phyloP scores from a whole-genome alignment of 2,329 filamentous ascomycete genomes.

The Nemania sp. region DNA sequence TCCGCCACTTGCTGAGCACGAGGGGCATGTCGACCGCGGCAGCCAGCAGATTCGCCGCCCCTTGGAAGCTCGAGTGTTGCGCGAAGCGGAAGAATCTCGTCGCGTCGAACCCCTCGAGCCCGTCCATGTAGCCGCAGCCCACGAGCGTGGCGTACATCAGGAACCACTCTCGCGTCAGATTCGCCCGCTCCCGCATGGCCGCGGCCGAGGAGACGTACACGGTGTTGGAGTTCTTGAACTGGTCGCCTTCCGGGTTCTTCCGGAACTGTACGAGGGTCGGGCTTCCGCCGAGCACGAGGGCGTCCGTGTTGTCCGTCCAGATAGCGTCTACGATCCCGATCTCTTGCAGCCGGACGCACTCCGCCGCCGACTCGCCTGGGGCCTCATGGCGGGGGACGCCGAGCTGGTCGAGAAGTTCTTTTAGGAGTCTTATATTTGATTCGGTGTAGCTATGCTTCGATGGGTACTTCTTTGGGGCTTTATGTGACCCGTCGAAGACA shows the following conservation, averaged over 20 bases:
- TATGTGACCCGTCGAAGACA: conserved; percentile 57
- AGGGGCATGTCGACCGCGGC: conserved; percentile 18
- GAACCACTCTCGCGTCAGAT: conserved; percentile 28
- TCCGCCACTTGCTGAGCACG: conserved; percentile 30
- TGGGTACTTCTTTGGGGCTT: conserved; percentile 34
- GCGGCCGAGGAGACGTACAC: conserved; percentile 21
- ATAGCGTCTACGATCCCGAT: conserved; percentile 53
- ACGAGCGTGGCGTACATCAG: conserved; percentile 34
- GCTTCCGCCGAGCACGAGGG: conserved; percentile 51
- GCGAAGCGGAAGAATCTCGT: conserved; percentile 26
- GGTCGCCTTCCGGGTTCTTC: conserved; percentile 26
- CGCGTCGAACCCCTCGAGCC: conserved; percentile 28
- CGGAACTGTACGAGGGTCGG: conserved; percentile 44
- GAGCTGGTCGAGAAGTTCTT: conserved; percentile 44
- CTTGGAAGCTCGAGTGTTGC: conserved; percentile 27
- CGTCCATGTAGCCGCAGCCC: conserved; percentile 33
- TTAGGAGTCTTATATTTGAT: conserved; percentile 42
- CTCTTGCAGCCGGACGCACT: conserved; percentile 51
- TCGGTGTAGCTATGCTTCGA: conserved; percentile 41
- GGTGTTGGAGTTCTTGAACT: conserved; percentile 24
- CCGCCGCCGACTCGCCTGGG: conserved; percentile 53
- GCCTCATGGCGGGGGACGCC: conserved; percentile 49
- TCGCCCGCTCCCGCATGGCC: conserved; percentile 20
- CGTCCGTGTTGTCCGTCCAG: conserved; percentile 52
- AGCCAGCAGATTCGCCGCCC: conserved; percentile 24